Conservation (phyloP, 2,329 filamentous ascomycete species). For the Bimuria novae-zelandiae region DNA sequence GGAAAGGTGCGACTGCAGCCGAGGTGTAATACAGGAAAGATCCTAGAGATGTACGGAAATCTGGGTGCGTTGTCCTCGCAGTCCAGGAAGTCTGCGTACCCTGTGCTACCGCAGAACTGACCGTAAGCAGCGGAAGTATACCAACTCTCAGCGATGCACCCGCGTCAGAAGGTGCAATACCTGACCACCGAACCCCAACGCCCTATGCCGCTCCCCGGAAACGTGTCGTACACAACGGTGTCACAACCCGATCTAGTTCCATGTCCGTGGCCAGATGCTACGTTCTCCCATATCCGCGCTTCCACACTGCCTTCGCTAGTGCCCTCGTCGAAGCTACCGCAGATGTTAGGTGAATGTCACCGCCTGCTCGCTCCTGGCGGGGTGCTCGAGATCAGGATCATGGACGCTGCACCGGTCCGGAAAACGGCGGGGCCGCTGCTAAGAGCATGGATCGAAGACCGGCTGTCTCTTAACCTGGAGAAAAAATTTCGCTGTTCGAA, state of each 20-base stretch:
- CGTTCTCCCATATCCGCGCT: conserved; percentile 46
- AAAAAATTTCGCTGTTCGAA: conserved; percentile 63
- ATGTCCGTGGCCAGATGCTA: conserved; percentile 52
- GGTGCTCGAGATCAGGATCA: conserved; percentile 62
- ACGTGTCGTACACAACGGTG: conserved; percentile 36
- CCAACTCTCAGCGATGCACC: conserved; percentile 51
- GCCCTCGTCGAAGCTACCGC: conserved; percentile 60
- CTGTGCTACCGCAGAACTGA: conserved; percentile 20
- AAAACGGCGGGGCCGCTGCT: conserved; percentile 62
- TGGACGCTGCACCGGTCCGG: conserved; percentile 65
- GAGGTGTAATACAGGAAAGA: conserved; percentile 38
- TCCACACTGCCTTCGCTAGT: conserved; percentile 62
- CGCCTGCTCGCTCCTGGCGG: conserved; percentile 61
- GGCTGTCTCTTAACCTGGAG: conserved; percentile 64
- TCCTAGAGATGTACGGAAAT: conserved; percentile 47
- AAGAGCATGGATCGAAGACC: conserved; percentile 64
- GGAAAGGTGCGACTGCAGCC: conserved; percentile 31
- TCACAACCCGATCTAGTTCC: conserved; percentile 49
- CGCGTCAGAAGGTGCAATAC: conserved; percentile 43
- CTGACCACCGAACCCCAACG: conserved; percentile 40
- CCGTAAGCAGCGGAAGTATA: conserved; percentile 47
- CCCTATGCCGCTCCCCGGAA: conserved; percentile 40
- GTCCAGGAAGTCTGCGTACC: background rate
- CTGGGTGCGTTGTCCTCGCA: conserved; percentile 38
- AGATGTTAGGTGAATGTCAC: conserved; percentile 61